Percentiles rank a stretch among this genome's conserved stretches.
These are phyloP conservation scores for Barnettozyma salicaria DNA, from an alignment of 805 yeast genomes.

Conservation along the genomic window DNA sequence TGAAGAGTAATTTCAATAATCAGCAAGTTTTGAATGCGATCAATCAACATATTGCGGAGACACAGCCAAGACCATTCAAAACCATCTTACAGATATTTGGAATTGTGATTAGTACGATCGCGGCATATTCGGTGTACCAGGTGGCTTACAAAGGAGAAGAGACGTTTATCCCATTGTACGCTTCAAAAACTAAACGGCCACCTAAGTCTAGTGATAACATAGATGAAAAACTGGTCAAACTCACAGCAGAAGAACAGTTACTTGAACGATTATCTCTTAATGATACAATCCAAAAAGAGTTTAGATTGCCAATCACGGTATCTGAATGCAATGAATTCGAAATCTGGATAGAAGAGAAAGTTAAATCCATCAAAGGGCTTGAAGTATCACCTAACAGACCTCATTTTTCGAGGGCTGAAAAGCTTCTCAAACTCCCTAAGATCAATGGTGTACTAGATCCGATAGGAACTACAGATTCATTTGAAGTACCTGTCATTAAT, in stretches of 20 bases:
- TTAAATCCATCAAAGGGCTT: constrained; percentile 19
- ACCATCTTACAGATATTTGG: constrained; percentile 2
- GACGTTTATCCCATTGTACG: constrained; percentile 21
- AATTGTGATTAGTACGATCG: constrained; percentile 16
- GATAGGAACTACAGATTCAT: constrained; percentile 19
- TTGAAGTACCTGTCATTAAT: constrained; percentile 21
- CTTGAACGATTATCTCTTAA: constrained; percentile 22
- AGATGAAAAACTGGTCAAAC: constrained; percentile 17
- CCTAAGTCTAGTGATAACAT: constrained; percentile 11
- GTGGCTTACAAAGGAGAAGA: constrained; percentile 14
- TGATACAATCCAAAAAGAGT: constrained; percentile 15
- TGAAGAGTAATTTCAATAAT: constrained; percentile 1
- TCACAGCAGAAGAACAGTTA: constrained; percentile 22
- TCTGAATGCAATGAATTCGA: constrained; percentile 17
- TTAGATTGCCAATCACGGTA: constrained; percentile 19
- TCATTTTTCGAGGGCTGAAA: constrained; percentile 13
- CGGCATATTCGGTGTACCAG: constrained; percentile 16
- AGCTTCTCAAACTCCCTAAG: constrained; percentile 17
- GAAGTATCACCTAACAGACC: constrained; percentile 21
- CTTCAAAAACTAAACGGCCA: constrained; percentile 15
- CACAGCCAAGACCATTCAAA: constrained; percentile 3
- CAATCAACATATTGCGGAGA: constrained; percentile 7
- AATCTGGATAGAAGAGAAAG: constrained; percentile 22
- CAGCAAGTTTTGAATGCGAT: constrained; percentile 11
- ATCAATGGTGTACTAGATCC: constrained; percentile 18